phyloP scores from a whole-genome alignment of 1,284 basidiomycete genomes.

The Malassezia arunalokei region DNA sequence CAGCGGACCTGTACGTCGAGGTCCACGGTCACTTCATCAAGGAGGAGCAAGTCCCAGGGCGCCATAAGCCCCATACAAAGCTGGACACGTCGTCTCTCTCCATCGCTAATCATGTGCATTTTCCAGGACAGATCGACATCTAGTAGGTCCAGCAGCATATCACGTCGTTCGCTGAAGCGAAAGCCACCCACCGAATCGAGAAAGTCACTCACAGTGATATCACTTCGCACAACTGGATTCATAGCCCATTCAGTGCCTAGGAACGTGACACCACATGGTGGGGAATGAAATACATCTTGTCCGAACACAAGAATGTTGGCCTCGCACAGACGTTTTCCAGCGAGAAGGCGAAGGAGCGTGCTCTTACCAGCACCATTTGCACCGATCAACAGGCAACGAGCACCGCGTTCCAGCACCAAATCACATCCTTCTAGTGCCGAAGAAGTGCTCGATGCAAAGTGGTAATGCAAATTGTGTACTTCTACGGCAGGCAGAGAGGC shows the following conservation, averaged over 20 bases:
- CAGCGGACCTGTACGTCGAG: slow-evolving; percentile 92
- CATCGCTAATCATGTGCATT: slow-evolving; percentile 86
- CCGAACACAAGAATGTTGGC: slow-evolving; percentile 36
- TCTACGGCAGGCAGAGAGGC: slow-evolving; percentile 23
- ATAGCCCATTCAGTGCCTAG: slow-evolving; percentile 70
- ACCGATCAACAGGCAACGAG: slow-evolving; percentile 40
- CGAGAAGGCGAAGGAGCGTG: slow-evolving; percentile 81
- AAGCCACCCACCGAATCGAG: slow-evolving; percentile 75
- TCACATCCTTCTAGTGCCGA: slow-evolving; percentile 36
- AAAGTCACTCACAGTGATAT: slow-evolving; percentile 57
- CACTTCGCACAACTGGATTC: slow-evolving; percentile 78
- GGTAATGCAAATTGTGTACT: slow-evolving; percentile 35
- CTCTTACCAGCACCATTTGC: slow-evolving; percentile 74
- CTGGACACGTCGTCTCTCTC: slow-evolving; percentile 84
- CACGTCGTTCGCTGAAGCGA: slow-evolving; percentile 74
- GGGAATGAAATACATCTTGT: slow-evolving; percentile 40
- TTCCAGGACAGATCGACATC: slow-evolving; percentile 69
- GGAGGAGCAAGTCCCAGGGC: slow-evolving; percentile 79
- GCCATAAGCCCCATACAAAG: slow-evolving; percentile 94
- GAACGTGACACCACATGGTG: slow-evolving; percentile 54
- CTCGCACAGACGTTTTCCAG: slow-evolving; percentile 58
- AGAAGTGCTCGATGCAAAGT: slow-evolving; percentile 22
- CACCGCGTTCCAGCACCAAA: slow-evolving; percentile 28
- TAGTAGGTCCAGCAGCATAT: slow-evolving; percentile 73
- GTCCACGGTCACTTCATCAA: slow-evolving; percentile 97